Percentiles rank a stretch among this genome's conserved stretches.
phyloP scores from a whole-genome alignment of 176 grass and related monocot species.

The Ampelocalamus luodianensis region DNA sequence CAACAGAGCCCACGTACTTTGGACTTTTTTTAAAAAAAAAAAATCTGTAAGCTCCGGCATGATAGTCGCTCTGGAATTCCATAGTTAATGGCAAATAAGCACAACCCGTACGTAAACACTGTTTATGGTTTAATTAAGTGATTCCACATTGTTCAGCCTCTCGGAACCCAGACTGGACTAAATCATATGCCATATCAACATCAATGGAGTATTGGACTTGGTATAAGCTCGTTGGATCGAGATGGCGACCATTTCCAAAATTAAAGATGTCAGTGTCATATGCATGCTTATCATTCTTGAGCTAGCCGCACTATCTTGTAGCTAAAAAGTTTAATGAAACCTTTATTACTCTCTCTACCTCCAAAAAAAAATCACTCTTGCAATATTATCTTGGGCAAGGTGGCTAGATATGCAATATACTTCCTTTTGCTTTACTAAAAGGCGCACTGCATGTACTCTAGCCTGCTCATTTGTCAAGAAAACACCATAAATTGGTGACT shows the following conservation, averaged over 20 bases:
- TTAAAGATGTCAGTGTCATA: constrained; percentile 16
- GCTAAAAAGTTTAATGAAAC: background rate
- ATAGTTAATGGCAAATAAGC: background rate
- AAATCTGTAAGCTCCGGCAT: background rate
- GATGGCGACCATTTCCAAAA: constrained; percentile 38
- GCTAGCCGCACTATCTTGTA: background rate
- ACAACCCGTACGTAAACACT: background rate
- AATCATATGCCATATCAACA: constrained; percentile 25
- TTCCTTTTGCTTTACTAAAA: background rate
- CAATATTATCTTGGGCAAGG: background rate
- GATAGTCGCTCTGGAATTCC: background rate
- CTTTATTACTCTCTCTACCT: background rate
- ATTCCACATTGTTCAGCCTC: constrained; percentile 27
- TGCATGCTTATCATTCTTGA: background rate
- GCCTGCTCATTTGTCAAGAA: background rate
- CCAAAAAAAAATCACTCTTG: background rate
- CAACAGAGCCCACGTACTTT: background rate
- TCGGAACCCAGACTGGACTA: constrained; percentile 27
- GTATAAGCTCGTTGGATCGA: constrained; percentile 27
- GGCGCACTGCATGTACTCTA: background rate
- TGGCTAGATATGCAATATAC: background rate
- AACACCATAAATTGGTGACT: background rate
- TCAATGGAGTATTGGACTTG: constrained; percentile 40
- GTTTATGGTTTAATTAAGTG: background rate
- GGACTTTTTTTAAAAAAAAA: too few species aligned